Evolutionary conservation across 2,329 filamentous ascomycete genomes (phyloP), one percentile per base, ranked within the genome.

Genomic region (Apiospora marii): DNA sequence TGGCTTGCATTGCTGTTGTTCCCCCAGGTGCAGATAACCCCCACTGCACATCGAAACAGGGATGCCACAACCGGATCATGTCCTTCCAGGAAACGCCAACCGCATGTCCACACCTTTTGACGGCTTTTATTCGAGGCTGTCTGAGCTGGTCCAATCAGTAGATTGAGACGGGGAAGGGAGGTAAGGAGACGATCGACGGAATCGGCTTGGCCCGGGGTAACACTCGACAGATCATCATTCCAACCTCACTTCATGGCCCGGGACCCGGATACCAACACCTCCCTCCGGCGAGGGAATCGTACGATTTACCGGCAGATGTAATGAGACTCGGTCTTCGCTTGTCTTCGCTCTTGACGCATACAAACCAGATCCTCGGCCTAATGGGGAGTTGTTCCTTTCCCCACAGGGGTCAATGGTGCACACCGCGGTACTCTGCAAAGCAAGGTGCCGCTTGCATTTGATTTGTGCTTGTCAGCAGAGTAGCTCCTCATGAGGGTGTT

Each of bases 61-160:
- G 34, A 64, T 64, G 58, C 58, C 41, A 37, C 22, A 41, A n/a
- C 58, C 58, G 58, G 58, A 64, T 24, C 58, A 14, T n/a, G 19
- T 41, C 34, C 58, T 41, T 41, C 10, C 58, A 64, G 19, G 30
- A 61, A 14, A 64, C 34, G 2, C 34, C 58, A 41, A 41, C 53
- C 22, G 7, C 19, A 10, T 64, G 7, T 41, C 41, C 58, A n/a
- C 10, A 22, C 13, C 19, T n/a, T 41, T 64, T 19, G 58, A 41
- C 14, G 34, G 34, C 8, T n/a, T 64, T 24, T 24, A 22, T 37
- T 41, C 30, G 22, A 64, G 58, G 58, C 58, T 64, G 58, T 24
- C 58, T 64, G 34, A 64, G 30, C 58, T 64, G 34, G 58, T 34
- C 58, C 58, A 64, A 64, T 64, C 19, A 41, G 34, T 64, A n/a